Evolutionary conservation across 2,329 filamentous ascomycete species (phyloP), one percentile per base, ranked within the genome.

Genomic region (Paramyrothecium sp.): DNA sequence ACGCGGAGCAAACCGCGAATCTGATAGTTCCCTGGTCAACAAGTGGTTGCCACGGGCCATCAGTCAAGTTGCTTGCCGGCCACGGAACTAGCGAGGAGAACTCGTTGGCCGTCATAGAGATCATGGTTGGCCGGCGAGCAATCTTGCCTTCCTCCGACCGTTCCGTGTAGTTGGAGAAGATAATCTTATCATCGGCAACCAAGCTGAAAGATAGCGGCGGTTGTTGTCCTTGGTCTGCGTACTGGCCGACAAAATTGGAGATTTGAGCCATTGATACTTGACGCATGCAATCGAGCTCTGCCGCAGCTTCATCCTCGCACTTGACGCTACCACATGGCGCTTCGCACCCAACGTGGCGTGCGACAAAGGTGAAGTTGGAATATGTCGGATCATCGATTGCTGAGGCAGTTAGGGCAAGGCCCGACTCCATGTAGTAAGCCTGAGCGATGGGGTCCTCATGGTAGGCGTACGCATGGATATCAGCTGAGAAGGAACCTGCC

Each of bases 401-500:
- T 5, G 65, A 60, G 16, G 65, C 69, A 2, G 69, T 69, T 19
- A 69, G 68, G 3, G 72, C 75, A 4, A 71, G 73, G 26, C 68
- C 78, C 54, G 75, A 76, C 51, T 78, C 71, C 53, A 77, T 61
- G 56, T 77, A 75, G 46, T 75, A 71, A 3, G 71, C 75, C 8
- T 69, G 63, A 1, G 75, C 74, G 46, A 81, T 77, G 3, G 79
- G 78, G 55, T 81, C 72, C 5, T 80, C 67, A 20, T 67, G 60
- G 78, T 72, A 80, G 12, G 78, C 77, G 59, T 75, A 79, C 58
- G 73, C 70, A 57, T 77, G 72, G 60, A 73, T 67, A 58, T 80
- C 78, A 3, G 71, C 73, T 23, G 69, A 10, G 19, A 53, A 12
- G 17, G 30, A 26, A 7, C 51, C 51, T 10, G 51, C 51, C 3